Evolutionary conservation across 225 moss, liverwort and hornwort species (phyloP).

Genomic region (Takakia lepidozioides): DNA sequence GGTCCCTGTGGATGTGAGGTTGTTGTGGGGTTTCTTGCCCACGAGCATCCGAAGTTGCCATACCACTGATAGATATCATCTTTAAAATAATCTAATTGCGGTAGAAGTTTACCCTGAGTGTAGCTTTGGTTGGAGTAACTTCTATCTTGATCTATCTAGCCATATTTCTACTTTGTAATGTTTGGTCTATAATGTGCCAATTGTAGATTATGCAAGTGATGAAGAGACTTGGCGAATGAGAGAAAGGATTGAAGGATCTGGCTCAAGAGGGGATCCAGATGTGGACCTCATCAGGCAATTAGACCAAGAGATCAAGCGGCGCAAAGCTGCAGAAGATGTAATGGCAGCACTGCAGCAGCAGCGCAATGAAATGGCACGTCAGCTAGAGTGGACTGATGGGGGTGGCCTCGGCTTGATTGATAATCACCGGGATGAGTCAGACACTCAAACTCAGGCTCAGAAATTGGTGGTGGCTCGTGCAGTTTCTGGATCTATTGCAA

Average conservation of each 20-base stretch:
- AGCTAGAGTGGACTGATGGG: conserved; percentile 38
- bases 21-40: background rate
- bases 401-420: conserved; percentile 32
- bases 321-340: conserved; percentile 84
- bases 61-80: too few species aligned
- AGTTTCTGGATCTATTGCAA: conserved; percentile 72
- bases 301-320: conserved; percentile 71
- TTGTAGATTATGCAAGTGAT: conserved; percentile 54
- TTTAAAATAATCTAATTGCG: background rate
- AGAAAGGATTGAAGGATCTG: conserved; percentile 34
- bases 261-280: conserved; percentile 44
- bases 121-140: too few species aligned
- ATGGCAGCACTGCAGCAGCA: conserved; percentile 77
- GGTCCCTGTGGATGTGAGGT: background rate
- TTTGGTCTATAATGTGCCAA: background rate
- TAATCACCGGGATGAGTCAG: conserved; percentile 27
- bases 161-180: background rate
- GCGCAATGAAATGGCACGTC: conserved; percentile 70
- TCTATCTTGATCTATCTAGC: background rate
- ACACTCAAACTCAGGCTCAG: conserved; percentile 38
- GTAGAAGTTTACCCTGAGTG: too few species aligned
- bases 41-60: too few species aligned
- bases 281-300: conserved; percentile 49
- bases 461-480: conserved; percentile 66
- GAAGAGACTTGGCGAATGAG: conserved; percentile 45